These are phyloP conservation scores for Pharus latifolius DNA, from an alignment of 176 grass and related monocot species.

Conservation along the genomic window DNA sequence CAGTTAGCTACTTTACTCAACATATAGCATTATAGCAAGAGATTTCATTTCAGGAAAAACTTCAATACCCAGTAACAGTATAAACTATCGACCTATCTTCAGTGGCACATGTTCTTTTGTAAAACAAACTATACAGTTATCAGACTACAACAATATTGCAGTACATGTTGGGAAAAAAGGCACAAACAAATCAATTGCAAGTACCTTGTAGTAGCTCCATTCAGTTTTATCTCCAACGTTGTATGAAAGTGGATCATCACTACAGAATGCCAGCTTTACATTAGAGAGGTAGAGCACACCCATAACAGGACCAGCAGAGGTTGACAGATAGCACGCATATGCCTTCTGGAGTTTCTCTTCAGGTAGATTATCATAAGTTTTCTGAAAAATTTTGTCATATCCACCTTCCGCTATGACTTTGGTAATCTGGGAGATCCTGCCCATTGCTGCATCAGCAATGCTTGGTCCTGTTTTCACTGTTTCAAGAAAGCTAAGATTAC, in stretches of 20 bases:
- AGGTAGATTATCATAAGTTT: conserved; percentile 61
- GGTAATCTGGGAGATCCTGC: conserved; percentile 76
- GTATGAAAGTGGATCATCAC: conserved; percentile 86
- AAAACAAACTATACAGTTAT: not conserved
- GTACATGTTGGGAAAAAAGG: not conserved
- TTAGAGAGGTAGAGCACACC: conserved; percentile 89
- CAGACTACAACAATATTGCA: not conserved
- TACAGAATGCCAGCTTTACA: conserved; percentile 88
- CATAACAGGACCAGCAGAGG: conserved; percentile 93
- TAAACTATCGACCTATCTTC: too few species aligned
- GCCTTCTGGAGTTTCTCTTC: conserved; percentile 85
- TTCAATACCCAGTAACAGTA: too few species aligned
- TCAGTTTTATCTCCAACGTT: conserved; percentile 76
- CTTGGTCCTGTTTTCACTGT: conserved; percentile 99
- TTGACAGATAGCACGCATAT: conserved; percentile 85
- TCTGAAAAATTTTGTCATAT: conserved; percentile 95
- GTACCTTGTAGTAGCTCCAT: conserved; percentile 99
- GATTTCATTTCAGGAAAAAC: not conserved
- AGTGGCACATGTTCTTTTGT: too few species aligned
- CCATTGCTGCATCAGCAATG: conserved; percentile 92
- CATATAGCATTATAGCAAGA: not conserved
- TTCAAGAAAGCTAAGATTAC: not conserved
- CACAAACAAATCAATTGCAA: not conserved
- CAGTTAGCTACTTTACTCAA: not conserved
- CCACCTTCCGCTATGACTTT: conserved; percentile 98